Evolutionary conservation across 768 basidiomycete species (phyloP), one percentile per base, ranked within the genome.

Genomic region (Mycena alexandri): DNA sequence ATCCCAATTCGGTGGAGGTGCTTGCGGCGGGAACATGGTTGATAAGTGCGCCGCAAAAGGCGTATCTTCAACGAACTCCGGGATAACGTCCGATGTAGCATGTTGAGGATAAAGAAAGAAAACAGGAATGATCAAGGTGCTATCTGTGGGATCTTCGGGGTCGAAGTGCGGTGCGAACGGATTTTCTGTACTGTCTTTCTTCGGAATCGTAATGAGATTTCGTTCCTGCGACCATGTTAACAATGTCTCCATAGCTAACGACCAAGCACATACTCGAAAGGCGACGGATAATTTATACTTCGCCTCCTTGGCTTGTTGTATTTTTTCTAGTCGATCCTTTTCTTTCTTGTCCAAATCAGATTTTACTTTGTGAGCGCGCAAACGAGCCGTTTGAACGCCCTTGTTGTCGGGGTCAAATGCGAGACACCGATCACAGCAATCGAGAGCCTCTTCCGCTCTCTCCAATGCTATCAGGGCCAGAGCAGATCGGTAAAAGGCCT

Each of bases 61-160:
- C 2, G 93, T 91, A 69, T 91, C 87, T 77, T 98, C 96, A 70
- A 89, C 84, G 79, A 97, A 98, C 55, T 90, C 85, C 16, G 92
- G 84, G 70, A 98, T 92, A 64, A 96, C 85, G 78, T 99, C 98
- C 33, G 96, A 94, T 7, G 89, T 94, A 13, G 90, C 88, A 70
- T 95, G 85, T 76, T 95, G 91, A 8, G 98, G 98, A 78, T 98
- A 98, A 67, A 98, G 85, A 79, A 99, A 92, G 83, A 98, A 94
- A 46, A 92, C 90, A 2, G 98, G 97, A 75, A 98, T 77, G 68
- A 97, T 78, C 14, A 97, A 84, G 0, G 89, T 89, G 67, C 77
- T 75, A 71, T 84, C 70, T 63, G 88, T 80, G 63, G 87, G 75
- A 78, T 90, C 92, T 67, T 91, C 88, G 3, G 85, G 75, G 74